Evolutionary conservation across 1,139 yeast species (phyloP).

Genomic region (Kodamaea suecica): DNA sequence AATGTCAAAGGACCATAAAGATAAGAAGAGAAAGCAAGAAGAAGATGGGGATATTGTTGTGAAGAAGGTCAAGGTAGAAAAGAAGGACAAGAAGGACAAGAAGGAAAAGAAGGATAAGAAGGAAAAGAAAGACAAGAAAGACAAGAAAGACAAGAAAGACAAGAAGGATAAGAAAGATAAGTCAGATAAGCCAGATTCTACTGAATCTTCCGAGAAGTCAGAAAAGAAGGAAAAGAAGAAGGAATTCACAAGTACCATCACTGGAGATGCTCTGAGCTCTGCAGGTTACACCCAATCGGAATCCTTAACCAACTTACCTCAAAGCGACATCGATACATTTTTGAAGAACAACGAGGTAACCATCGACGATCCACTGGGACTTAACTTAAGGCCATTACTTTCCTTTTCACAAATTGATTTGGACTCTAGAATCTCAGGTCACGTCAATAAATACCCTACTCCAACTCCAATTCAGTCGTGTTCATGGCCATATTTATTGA

Average conservation of each 20-base stretch:
- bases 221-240: slow-evolving; percentile 11
- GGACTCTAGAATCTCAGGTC: slow-evolving; percentile 51
- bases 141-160: slow-evolving; percentile 22
- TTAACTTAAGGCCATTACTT: slow-evolving; percentile 63
- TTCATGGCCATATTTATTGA: slow-evolving; percentile 88
- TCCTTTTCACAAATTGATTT: slow-evolving; percentile 62
- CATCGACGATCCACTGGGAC: slow-evolving; percentile 63
- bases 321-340: slow-evolving; percentile 59
- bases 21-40: slow-evolving; percentile 45
- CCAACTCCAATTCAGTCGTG: slow-evolving; percentile 98
- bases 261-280: slow-evolving; percentile 13
- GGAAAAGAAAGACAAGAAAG: slow-evolving; percentile 38
- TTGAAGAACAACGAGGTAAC: slow-evolving; percentile 71
- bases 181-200: slow-evolving; percentile 11
- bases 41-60: slow-evolving; percentile 29
- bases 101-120: slow-evolving; percentile 42
- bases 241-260: slow-evolving; percentile 10
- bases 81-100: slow-evolving; percentile 47
- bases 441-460: slow-evolving; percentile 67
- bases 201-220: slow-evolving; percentile 9
- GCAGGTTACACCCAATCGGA: slow-evolving; percentile 30
- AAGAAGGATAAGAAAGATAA: slow-evolving; percentile 15
- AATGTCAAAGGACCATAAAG: slow-evolving; percentile 36
- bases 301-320: slow-evolving; percentile 35
- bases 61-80: slow-evolving; percentile 43